These are phyloP conservation scores for Ophiocytium majus DNA, from an alignment of 352 stramenopile genomes.

Conservation along the genomic window DNA sequence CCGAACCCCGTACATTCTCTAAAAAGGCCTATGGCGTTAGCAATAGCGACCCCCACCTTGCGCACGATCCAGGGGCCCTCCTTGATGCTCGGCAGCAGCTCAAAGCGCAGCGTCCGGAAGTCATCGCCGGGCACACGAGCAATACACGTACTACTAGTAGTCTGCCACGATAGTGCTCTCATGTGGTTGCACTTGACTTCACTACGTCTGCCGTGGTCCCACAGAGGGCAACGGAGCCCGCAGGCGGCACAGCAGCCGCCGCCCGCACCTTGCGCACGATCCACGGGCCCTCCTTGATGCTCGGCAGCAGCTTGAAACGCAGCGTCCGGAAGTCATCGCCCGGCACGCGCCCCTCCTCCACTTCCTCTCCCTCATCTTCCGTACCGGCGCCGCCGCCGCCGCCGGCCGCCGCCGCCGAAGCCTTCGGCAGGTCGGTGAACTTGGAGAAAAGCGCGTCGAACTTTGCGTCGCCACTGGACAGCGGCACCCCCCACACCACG, in stretches of 20 bases:
- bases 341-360: constrained; percentile 45
- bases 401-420: background rate
- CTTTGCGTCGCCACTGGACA: background rate
- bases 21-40: too few species aligned
- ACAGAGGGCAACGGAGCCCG: constrained; percentile 88
- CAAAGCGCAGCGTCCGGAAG: constrained; percentile 73
- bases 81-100: constrained; percentile 74
- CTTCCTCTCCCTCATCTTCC: constrained; percentile 38
- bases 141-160: constrained; percentile 88
- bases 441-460: constrained; percentile 18
- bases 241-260: too few species aligned
- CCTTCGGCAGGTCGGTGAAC: background rate
- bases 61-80: too few species aligned
- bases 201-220: too few species aligned
- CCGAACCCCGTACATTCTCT: too few species aligned
- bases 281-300: constrained; percentile 92
- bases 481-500: background rate
- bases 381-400: too few species aligned
- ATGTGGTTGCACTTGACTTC: too few species aligned
- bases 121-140: background rate
- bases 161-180: too few species aligned
- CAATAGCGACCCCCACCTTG: too few species aligned
- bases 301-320: constrained; percentile 97
- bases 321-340: constrained; percentile 90
- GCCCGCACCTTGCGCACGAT: constrained; percentile 87